Conservation (phyloP, 306 rosid species). For the Begonia peltatifolia region DNA sequence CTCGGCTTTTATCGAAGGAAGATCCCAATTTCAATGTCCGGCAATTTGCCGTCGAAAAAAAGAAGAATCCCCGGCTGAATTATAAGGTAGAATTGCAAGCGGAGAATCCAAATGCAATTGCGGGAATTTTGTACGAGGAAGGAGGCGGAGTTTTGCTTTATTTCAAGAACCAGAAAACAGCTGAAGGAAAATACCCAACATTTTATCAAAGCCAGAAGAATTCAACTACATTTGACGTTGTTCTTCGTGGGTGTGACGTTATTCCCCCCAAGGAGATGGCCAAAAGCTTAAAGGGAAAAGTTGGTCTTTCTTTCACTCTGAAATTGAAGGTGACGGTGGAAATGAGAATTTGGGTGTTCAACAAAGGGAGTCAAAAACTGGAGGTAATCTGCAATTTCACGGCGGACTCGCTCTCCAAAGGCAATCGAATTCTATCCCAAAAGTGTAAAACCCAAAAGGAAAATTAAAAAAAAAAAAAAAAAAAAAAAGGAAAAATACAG, state of each 20-base stretch:
- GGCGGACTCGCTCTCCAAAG: constrained; percentile 28
- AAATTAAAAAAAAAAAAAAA: too few relatives aligned
- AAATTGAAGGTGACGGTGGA: constrained; percentile 13
- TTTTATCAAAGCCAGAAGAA: constrained; percentile 11
- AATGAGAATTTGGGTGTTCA: constrained; percentile 15
- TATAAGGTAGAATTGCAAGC: constrained; percentile 17
- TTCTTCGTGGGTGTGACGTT: constrained; percentile 9
- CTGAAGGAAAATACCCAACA: constrained; percentile 17
- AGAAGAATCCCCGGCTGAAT: neutral
- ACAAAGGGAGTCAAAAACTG: constrained; percentile 11
- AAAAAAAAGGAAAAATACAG: too few relatives aligned
- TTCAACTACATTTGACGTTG: constrained; percentile 1
- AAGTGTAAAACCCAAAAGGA: constrained; percentile 18
- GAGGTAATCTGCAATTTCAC: constrained; percentile 21
- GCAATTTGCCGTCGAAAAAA: constrained; percentile 5
- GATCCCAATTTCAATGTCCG: constrained; percentile 23
- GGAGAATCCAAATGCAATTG: constrained; percentile 16
- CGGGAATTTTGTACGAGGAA: constrained; percentile 19
- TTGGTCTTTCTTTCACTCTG: constrained; percentile 12
- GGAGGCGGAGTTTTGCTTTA: constrained; percentile 28
- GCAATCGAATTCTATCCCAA: constrained; percentile 22
- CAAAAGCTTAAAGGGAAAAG: constrained; percentile 15
- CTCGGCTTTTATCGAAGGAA: constrained; percentile 2
- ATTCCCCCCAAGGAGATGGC: constrained; percentile 18
- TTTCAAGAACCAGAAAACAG: constrained; percentile 17